These are phyloP conservation scores for Debaryomyces psychrophilus DNA, from an alignment of 1,139 yeast genomes.

Conservation along the genomic window DNA sequence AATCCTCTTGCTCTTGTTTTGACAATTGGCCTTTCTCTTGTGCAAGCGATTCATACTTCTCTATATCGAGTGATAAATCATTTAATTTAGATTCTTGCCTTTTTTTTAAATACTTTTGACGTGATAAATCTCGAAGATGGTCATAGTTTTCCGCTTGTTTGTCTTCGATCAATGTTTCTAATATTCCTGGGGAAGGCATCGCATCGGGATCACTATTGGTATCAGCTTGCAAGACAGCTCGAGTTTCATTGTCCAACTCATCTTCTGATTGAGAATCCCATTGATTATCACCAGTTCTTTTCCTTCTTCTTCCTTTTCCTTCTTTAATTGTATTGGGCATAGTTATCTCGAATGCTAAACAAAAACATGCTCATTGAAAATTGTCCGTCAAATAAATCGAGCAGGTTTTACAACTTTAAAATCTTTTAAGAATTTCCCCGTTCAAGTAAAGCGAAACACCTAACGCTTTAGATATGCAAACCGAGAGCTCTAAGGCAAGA, in stretches of 20 bases:
- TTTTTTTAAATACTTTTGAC: conserved; percentile 37
- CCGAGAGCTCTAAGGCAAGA: conserved; percentile 10
- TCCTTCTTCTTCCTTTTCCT: conserved; percentile 26
- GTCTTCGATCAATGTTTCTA: not conserved
- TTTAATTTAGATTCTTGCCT: conserved; percentile 26
- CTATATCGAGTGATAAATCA: conserved; percentile 42
- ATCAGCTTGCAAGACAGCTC: not conserved
- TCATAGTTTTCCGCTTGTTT: conserved; percentile 7
- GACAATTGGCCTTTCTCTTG: conserved; percentile 30
- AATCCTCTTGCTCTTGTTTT: conserved; percentile 53
- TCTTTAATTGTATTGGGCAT: conserved; percentile 10
- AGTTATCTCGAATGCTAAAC: not conserved
- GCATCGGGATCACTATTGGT: conserved; percentile 1
- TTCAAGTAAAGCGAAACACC: not conserved
- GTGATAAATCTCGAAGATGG: conserved; percentile 18
- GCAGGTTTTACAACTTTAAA: not conserved
- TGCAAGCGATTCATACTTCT: conserved; percentile 44
- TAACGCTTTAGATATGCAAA: not conserved
- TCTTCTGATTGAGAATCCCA: conserved; percentile 6
- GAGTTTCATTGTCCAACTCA: conserved; percentile 12
- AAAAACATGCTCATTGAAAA: conserved; percentile 9
- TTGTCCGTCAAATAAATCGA: not conserved
- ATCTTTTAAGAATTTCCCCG: not conserved
- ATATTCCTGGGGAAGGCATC: conserved; percentile 3
- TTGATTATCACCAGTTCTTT: conserved; percentile 17